Conservation (phyloP, 441 rosid species). For the Erysimum pusillum region DNA sequence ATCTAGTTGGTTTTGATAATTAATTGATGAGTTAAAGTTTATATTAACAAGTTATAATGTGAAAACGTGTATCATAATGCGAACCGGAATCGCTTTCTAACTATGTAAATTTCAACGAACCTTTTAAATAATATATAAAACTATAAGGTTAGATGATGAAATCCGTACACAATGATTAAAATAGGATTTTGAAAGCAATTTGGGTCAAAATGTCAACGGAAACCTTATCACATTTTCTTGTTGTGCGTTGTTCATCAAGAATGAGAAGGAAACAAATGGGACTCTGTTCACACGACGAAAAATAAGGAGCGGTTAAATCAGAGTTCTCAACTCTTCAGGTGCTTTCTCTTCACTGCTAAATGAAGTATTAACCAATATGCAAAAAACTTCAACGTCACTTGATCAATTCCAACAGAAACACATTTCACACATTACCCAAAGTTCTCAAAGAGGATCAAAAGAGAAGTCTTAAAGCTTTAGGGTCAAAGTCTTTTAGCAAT, state of each 20-base stretch:
- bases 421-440: slow-evolving; percentile 11
- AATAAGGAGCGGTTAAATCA: background rate
- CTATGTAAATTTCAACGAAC: background rate
- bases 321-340: background rate
- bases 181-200: background rate
- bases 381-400: background rate
- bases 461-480: background rate
- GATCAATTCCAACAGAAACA: background rate
- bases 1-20: background rate
- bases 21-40: background rate
- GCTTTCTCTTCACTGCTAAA: slow-evolving; percentile 2
- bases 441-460: background rate
- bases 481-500: slow-evolving; percentile 65
- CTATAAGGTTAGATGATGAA: background rate
- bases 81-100: slow-evolving; percentile 4
- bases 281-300: slow-evolving; percentile 31
- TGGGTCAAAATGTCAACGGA: slow-evolving; percentile 26
- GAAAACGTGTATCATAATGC: slow-evolving; percentile 1
- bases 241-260: background rate
- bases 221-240: slow-evolving; percentile 18
- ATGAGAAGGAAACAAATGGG: background rate
- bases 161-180: slow-evolving; percentile 3
- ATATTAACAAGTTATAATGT: background rate
- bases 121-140: slow-evolving; percentile 1
- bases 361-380: background rate